Evolutionary conservation across 2,329 filamentous ascomycete species (phyloP), one percentile per base, ranked within the genome.

Genomic region (Hymenoscyphus linearis): DNA sequence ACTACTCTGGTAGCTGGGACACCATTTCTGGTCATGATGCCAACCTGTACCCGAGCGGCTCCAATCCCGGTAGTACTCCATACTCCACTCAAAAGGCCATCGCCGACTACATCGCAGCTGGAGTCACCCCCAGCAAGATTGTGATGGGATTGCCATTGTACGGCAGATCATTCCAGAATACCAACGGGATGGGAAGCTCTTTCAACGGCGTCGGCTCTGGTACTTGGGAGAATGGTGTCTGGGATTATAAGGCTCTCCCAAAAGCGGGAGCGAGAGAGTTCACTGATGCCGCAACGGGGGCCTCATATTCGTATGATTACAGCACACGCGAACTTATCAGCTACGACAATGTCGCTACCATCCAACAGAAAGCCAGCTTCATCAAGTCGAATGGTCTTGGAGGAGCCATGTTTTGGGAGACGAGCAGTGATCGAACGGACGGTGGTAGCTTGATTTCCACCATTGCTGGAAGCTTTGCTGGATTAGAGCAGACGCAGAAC

Each of bases 351-450:
- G 81, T 85, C 0, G 76, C 78, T 31, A 82, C 87, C 68, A 79
- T 85, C 34, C 73, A 76, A 57, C 71, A 76, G 66, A 96, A 95
- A 77, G 84, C 85, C 4, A 69, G 76, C 2, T 93, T 88, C 72
- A 82, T 92, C 67, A 80, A 82, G 73, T 69, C 75, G 56, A 78
- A 80, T 60, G 81, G 84, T 0, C 79, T 95, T 0, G 90, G 86
- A 3, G 91, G 90, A 26, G 85, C 83, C 34, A 93, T 95, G 89
- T 96, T 90, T 82, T 96, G 90, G 90, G 90, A 95, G 73, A 85
- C 83, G 16, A 90, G 85, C 63, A 85, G 80, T 7, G 91, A 96
- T 72, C 81, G 81, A 68, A 79, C 69, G 3, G 84, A 80, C 18
- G 74, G 74, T 12, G 79, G 81, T 2, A 89, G 85, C 66, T 76